Conservation (phyloP, 2,329 filamentous ascomycete genomes). For the Cercospora beticola region DNA sequence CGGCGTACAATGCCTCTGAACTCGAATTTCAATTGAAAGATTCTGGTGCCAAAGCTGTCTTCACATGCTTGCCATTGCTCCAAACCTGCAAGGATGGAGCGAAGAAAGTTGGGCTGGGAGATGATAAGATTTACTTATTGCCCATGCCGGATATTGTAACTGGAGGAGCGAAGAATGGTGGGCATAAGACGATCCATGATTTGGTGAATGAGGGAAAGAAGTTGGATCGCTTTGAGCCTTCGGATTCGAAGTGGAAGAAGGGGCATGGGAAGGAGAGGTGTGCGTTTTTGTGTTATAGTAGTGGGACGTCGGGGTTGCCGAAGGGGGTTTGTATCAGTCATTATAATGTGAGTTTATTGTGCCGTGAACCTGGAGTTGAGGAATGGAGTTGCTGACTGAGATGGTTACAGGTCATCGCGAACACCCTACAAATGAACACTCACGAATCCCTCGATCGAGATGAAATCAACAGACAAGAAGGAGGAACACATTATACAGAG, state of each 20-base stretch:
- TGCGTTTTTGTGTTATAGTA: conserved; percentile 77
- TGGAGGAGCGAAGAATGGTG: conserved; percentile 49
- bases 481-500: conserved; percentile 47
- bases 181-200: conserved; percentile 65
- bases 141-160: conserved; percentile 61
- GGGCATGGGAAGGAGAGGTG: conserved; percentile 67
- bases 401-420: conserved; percentile 60
- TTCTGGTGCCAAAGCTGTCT: conserved; percentile 67
- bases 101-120: conserved; percentile 61
- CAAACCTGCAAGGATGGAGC: conserved; percentile 65
- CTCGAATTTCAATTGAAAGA: conserved; percentile 70
- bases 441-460: conserved; percentile 51
- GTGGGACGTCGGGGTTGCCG: conserved; percentile 75
- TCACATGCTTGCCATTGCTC: conserved; percentile 69
- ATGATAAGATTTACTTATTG: conserved; percentile 66
- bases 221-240: conserved; percentile 52
- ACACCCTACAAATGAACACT: conserved; percentile 62
- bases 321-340: conserved; percentile 78
- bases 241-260: conserved; percentile 57
- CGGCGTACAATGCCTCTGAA: conserved; percentile 68
- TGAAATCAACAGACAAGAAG: conserved; percentile 23
- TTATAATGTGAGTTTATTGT: conserved; percentile 52
- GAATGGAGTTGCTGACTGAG: neutral
- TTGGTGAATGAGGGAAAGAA: conserved; percentile 61
- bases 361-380: no score